These are phyloP conservation scores for Asterochloris erici DNA, from an alignment of 139 green algal genomes.

Conservation along the genomic window DNA sequence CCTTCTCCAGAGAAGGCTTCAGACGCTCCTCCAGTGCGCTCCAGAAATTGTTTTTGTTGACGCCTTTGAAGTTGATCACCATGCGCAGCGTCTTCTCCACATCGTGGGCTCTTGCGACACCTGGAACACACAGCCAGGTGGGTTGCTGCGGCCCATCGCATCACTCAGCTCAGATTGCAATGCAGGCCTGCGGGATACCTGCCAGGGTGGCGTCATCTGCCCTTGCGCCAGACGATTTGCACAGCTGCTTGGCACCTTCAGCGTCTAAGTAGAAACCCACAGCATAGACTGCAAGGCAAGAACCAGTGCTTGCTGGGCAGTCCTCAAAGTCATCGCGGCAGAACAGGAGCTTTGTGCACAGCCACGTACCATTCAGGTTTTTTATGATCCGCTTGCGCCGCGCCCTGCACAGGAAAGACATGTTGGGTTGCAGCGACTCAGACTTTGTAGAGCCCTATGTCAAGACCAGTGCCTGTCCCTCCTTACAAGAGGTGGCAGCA, in stretches of 20 bases:
- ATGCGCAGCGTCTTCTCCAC: slow-evolving; percentile 63
- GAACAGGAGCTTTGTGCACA: background rate
- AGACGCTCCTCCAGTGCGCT: slow-evolving; percentile 41
- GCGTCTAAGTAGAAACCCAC: slow-evolving; percentile 67
- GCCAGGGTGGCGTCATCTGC: too few relatives aligned
- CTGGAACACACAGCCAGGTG: slow-evolving; percentile 23
- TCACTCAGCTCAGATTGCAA: background rate
- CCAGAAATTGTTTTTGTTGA: slow-evolving; percentile 54
- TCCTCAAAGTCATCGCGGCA: background rate
- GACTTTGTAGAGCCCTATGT: too few relatives aligned
- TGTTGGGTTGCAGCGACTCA: too few relatives aligned
- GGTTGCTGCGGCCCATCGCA: background rate
- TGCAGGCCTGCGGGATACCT: background rate
- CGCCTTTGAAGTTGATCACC: slow-evolving; percentile 54
- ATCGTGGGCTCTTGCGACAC: slow-evolving; percentile 22
- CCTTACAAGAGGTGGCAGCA: background rate
- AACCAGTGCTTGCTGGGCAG: background rate
- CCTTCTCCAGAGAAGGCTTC: slow-evolving; percentile 17
- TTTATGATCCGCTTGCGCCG: slow-evolving; percentile 38
- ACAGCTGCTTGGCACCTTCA: slow-evolving; percentile 34
- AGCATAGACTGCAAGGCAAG: slow-evolving; percentile 50
- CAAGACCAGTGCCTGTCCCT: too few relatives aligned
- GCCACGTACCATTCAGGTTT: slow-evolving; percentile 24
- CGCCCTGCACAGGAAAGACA: slow-evolving; percentile 6
- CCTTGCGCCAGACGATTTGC: background rate